Percentiles rank a stretch among this genome's conserved stretches.
Evolutionary conservation across 2,329 filamentous ascomycete genomes (phyloP).

Genomic region (Microsporum audouinii): DNA sequence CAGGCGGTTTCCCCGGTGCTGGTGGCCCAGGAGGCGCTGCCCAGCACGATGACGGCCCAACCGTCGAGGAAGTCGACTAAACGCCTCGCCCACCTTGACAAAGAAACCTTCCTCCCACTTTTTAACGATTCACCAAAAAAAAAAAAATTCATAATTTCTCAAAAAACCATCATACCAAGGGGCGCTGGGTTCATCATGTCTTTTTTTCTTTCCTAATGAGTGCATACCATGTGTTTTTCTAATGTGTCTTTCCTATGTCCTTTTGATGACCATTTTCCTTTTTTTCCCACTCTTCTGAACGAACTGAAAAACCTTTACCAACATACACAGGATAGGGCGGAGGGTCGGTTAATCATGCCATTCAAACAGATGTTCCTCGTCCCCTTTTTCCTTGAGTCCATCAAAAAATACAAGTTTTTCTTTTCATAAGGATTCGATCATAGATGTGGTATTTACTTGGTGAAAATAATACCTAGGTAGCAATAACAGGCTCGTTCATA

Average conservation of each 20-base stretch:
- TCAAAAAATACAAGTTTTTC: neutral
- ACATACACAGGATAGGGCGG: neutral
- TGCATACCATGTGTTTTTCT: constrained; percentile 4
- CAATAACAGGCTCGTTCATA: neutral
- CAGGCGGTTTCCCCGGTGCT: constrained; percentile 28
- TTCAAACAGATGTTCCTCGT: neutral
- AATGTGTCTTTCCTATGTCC: constrained; percentile 4
- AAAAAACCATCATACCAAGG: constrained; percentile 1
- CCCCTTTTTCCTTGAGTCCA: neutral
- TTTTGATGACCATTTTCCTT: constrained; percentile 1
- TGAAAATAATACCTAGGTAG: neutral
- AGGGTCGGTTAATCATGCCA: neutral
- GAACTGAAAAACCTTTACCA: neutral
- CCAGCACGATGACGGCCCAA: constrained; percentile 50
- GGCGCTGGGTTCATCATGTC: constrained; percentile 15
- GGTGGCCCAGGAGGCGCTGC: constrained; percentile 35
- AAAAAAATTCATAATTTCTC: constrained; percentile 1
- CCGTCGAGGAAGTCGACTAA: constrained; percentile 57
- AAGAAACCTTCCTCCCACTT: neutral
- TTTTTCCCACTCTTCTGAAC: neutral
- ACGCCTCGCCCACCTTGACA: constrained; percentile 11
- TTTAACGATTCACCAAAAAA: neutral
- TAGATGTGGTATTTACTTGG: neutral
- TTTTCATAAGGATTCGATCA: neutral
- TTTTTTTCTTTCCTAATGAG: constrained; percentile 15